Percentiles rank a stretch among this genome's conserved stretches.
phyloP scores from a whole-genome alignment of 768 basidiomycete species.

The Russula brevipes region DNA sequence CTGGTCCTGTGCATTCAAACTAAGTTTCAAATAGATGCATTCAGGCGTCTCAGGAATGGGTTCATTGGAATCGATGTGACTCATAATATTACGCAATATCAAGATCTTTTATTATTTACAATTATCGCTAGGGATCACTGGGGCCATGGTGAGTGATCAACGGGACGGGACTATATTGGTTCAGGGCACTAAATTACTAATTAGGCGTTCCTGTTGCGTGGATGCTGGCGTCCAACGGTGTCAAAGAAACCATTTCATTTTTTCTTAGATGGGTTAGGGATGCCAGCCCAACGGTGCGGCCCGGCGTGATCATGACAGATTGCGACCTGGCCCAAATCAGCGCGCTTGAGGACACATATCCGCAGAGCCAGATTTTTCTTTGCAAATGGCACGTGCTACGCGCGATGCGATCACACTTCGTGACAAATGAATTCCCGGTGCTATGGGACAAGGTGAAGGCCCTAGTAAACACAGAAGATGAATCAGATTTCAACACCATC shows the following conservation, averaged over 20 bases:
- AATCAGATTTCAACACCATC: background rate
- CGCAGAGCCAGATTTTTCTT: background rate
- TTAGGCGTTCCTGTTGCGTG: background rate
- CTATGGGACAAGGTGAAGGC: background rate
- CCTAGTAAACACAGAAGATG: background rate
- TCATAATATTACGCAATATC: background rate
- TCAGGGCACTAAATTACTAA: background rate
- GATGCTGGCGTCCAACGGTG: background rate
- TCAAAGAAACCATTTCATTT: background rate
- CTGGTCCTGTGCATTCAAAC: background rate
- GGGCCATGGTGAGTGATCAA: background rate
- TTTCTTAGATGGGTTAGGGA: background rate
- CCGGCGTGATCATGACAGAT: background rate
- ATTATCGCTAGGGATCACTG: background rate
- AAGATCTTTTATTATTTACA: background rate
- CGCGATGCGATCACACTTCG: background rate
- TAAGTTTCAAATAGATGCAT: background rate
- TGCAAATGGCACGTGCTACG: no score
- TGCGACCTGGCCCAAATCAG: background rate
- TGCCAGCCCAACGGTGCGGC: background rate
- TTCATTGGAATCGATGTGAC: background rate
- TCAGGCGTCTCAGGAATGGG: background rate
- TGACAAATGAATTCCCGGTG: background rate
- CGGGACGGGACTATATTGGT: background rate
- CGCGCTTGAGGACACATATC: background rate